A percentile compares a stretch with the other conserved stretches of the same genome.
Conservation (phyloP, 805 yeast species). For the Metschnikowia matae region DNA sequence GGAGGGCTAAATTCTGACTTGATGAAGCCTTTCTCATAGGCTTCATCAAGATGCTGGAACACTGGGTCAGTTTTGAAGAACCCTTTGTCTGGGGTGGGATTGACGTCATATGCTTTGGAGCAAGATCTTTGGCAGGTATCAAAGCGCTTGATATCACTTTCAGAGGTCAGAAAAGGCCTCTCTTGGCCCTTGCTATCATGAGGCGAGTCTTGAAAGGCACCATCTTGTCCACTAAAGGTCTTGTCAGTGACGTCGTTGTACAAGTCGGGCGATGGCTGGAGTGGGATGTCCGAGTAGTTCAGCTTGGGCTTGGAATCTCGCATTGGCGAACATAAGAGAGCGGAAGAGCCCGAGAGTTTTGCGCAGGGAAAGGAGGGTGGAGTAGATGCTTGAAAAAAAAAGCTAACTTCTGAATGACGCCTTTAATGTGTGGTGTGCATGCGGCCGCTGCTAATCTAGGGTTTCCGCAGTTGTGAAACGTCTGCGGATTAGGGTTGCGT, state of each 20-base stretch:
- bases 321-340: constrained; percentile 2
- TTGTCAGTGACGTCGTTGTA: constrained; percentile 1
- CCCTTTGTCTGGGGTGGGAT: neutral
- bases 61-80: neutral
- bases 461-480: constrained; percentile 5
- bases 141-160: neutral
- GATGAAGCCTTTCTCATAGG: neutral
- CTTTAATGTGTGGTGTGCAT: constrained; percentile 4
- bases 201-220: neutral
- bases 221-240: neutral
- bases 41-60: constrained; percentile 1
- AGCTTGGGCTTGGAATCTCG: constrained; percentile 2
- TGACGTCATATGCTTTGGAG: neutral
- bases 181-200: neutral
- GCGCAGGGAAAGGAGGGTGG: neutral
- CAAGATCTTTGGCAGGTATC: neutral
- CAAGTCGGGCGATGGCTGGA: constrained; percentile 2
- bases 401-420: neutral
- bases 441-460: constrained; percentile 3
- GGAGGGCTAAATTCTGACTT: constrained; percentile 1
- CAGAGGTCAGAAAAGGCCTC: neutral
- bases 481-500: constrained; percentile 2
- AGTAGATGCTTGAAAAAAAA: neutral
- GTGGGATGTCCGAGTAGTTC: neutral
- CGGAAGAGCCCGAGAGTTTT: neutral